Conservation (phyloP, 768 basidiomycete species). For the Serendipita indica region DNA sequence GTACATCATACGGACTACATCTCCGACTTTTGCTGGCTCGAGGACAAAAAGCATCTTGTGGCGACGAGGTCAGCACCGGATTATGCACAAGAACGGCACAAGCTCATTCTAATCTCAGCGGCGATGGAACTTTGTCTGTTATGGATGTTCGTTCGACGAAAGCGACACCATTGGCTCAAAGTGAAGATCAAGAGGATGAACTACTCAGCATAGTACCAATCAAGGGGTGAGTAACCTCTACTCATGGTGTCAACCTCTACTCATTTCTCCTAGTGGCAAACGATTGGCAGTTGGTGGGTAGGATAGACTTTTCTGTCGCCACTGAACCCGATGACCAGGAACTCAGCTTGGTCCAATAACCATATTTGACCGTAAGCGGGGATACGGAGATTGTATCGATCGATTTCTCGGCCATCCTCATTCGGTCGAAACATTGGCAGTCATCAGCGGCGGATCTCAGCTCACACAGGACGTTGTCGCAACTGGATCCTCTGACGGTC, state of each 20-base stretch:
- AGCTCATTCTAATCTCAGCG: constrained; percentile 32
- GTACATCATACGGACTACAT: constrained; percentile 91
- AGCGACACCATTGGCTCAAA: constrained; percentile 60
- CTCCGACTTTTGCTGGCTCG: constrained; percentile 77
- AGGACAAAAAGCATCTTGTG: constrained; percentile 51
- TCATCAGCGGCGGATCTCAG: constrained; percentile 49
- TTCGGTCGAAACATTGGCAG: constrained; percentile 76
- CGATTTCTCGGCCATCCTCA: constrained; percentile 86
- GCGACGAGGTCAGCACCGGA: constrained; percentile 72
- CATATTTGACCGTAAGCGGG: constrained; percentile 73
- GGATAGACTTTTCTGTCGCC: background rate
- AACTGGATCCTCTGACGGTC: constrained; percentile 85
- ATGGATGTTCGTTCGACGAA: constrained; percentile 81
- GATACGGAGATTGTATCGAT: constrained; percentile 88
- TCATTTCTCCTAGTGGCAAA: background rate
- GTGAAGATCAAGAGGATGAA: constrained; percentile 94
- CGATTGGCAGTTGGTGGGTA: background rate
- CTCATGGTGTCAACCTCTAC: background rate
- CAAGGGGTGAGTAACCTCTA: constrained; percentile 41
- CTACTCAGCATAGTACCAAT: constrained; percentile 73
- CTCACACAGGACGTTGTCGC: constrained; percentile 59
- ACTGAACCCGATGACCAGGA: constrained; percentile 26
- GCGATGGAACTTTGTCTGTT: constrained; percentile 85
- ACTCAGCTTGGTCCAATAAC: constrained; percentile 82
- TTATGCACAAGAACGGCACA: background rate